Base-by-base conservation (phyloP, 129 eudicot species). In the Pittosporum tobira region DNA sequence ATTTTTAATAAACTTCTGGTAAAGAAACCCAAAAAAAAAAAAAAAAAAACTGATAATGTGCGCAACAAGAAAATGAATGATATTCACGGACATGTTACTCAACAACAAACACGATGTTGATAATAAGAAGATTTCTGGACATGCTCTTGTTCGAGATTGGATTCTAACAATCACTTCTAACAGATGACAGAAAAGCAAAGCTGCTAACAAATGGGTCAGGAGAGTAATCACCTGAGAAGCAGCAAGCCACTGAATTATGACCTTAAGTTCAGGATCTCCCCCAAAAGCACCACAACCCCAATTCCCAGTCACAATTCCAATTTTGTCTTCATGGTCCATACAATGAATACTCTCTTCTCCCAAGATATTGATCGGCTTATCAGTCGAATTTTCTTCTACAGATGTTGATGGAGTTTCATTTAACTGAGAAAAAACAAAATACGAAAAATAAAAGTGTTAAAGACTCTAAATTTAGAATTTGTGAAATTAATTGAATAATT, bases 261-360 rank as follows among this genome's bases (percentile, higher is more conserved):
- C 79, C 68, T 93, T 93, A 45, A 93, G 75, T 77, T 93, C 88
- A 65, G 97, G 97, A 70, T 90, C 97, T 31, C 95, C 97, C n/a
- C 97, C 94, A 59, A 90, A 90, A 51, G 94, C 99, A 51, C 99
- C 96, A 79, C 99, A 87, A 37, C 99, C 99, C 99, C 99, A 93
- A 68, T 93, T 93, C 23, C 99, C 99, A 1, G 96, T 93, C 10
- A 43, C 93, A 64, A 93, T 73, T 23, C 99, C 99, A 66, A 85
- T 70, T 57, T 64, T 73, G 59, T 68, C 71, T 47, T 74, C 69
- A 71, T 51, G 49, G 54, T 19, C 61, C 42, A 30, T 50, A 46
- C 28, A 24, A 31, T 53, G 64, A 68, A 14, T 19, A 20, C 37
- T 59, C 52, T 45, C 43, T 30, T 3, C 24, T 22, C 27, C 50